Evolutionary conservation across 495 filamentous ascomycete species (phyloP), one percentile per base, ranked within the genome.

Genomic region (Bathelium albidoporum): DNA sequence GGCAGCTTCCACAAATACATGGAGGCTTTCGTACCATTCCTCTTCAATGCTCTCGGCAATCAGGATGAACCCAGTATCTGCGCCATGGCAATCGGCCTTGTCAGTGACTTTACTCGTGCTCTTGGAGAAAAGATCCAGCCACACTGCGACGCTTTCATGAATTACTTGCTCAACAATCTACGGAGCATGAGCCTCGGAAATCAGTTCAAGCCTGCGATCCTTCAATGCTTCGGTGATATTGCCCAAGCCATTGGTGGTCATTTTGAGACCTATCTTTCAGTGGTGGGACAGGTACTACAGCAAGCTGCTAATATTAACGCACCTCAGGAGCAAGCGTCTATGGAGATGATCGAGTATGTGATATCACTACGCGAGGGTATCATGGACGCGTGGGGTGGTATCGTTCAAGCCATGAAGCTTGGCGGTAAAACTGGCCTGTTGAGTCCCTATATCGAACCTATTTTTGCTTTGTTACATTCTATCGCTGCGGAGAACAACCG

Each of bases 301-400:
- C 91, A 96, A 71, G 95, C 94, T 52, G 89, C 91, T 41, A 83
- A 79, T 20, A 89, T 97, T 43, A 87, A 87, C 11, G 82, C 85
- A 39, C 81, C 79, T 59, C 76, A 82, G 44, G 89, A 92, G 69
- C 85, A 85, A 43, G 60, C 53, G n/a, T 81, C 78, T 49, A 91
- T 90, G 63, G 94, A 98, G 68, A 95, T 96, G 87, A 83, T 91
- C 34, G 93, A 97, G 74, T 98, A 98, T 71, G 85, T 98, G 65
- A 83, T 95, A 65, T 95, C 91, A 18, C 83, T 98, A 59, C 85
- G 94, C 62, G 94, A 98, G 73, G 94, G 93, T 69, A 96, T 97
- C 63, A 96, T 97, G 89, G 94, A 98, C 82, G 94, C 94, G 18
- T 98, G 95, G 90, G 91, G 89, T 72, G 94, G 94, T 69, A 91